Base-by-base conservation (phyloP, 129 eudicot species). In the Ambrosia artemisiifolia region DNA sequence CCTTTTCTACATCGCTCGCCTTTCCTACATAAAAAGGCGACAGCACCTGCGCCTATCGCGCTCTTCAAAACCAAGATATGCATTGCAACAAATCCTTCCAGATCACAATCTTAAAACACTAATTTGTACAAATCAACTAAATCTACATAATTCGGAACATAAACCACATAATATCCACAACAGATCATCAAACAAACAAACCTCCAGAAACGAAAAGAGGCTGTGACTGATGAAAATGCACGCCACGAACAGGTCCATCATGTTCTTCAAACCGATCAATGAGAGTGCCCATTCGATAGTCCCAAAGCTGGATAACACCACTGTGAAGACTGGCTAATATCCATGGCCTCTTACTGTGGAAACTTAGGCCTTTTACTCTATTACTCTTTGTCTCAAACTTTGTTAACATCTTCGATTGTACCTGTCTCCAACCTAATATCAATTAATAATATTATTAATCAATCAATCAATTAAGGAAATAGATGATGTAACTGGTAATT, bases 131-230 rank as follows among this genome's bases (percentile, higher is more conserved):
- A 38, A 38, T 5, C 8, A 5, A 38, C 9, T 38, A 38, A 38
- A 38, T 38, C 43, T 7, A 38, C 8, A 38, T 38, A 38, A 38
- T 6, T 7, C 6, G 8, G 8, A 7, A 38, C 43, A 38, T 1
- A 5, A 38, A 38, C 6, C 43, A 38, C 43, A 38, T 38, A 5
- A 38, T 38, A 38, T 38, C 43, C 43, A 38, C 8, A 38, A 38
- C 8, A 38, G 8, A 38, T 38, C 43, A 6, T 5, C 8, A 5
- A 38, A 38, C 74, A 46, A 13, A 38, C 43, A 38, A 38, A 86
- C 96, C 96, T 86, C 96, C 96, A 2, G 96, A 89, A 34, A 89
- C 96, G 54, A 89, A 89, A 35, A 89, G 90, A 6, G 96, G 93
- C 82, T 89, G 96, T 0, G 96, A 86, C 62, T 84, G 84, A 79